A percentile compares a stretch with the other conserved stretches of the same genome.
Evolutionary conservation across 176 grass and related monocot species (phyloP).

Genomic region (Phyllostachys edulis): DNA sequence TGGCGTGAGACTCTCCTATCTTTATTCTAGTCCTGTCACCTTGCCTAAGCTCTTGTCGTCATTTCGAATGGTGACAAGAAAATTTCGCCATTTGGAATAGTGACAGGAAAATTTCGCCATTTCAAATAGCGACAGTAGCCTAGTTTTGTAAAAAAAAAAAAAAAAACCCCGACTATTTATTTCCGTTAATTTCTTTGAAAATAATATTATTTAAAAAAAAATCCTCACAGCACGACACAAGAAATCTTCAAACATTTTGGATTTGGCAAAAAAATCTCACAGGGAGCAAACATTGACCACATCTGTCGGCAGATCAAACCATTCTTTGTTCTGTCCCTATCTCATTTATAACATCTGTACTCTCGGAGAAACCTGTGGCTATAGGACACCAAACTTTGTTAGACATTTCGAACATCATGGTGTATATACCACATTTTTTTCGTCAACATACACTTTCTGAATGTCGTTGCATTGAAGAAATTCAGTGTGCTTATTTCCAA

Average conservation of each 20-base stretch:
- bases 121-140: no score
- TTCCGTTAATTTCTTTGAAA: no score
- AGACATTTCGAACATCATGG: background rate
- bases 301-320: background rate
- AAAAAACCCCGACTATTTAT: no score
- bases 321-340: background rate
- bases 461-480: background rate
- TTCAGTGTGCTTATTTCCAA: background rate
- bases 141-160: no score
- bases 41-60: no score
- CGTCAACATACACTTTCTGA: background rate
- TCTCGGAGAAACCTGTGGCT: background rate
- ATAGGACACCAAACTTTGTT: background rate
- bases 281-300: background rate
- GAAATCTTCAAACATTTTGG: constrained; percentile 26
- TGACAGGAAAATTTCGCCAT: no score
- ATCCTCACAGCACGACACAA: no score
- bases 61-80: no score
- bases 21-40: no score
- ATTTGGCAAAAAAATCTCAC: background rate
- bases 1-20: no score
- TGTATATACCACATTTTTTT: background rate
- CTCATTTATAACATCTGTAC: constrained; percentile 20
- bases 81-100: no score
- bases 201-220: no score